A percentile compares a stretch with the other conserved stretches of the same genome.
phyloP scores from a whole-genome alignment of 768 basidiomycete species.

The Xanthoconium purpureum region DNA sequence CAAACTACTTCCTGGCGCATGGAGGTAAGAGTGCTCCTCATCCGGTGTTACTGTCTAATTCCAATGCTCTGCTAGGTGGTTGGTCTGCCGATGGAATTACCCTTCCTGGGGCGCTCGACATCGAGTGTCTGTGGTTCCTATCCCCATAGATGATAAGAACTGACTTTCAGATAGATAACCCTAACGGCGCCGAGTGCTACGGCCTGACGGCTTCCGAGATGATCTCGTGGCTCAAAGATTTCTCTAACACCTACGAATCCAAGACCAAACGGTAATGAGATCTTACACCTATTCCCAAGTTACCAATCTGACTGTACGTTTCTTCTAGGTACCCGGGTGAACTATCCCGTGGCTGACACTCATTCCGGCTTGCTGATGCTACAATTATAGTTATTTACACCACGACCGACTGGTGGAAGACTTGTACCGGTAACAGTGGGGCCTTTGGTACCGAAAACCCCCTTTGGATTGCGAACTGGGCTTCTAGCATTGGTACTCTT shows the following conservation, averaged over 20 bases:
- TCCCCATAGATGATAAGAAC: not conserved
- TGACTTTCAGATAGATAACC: slow-evolving; percentile 41
- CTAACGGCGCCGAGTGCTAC: slow-evolving; percentile 51
- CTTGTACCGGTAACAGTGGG: slow-evolving; percentile 59
- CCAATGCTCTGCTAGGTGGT: slow-evolving; percentile 35
- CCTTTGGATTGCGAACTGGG: slow-evolving; percentile 58
- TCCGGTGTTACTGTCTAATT: not conserved
- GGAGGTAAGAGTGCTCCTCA: slow-evolving; percentile 38
- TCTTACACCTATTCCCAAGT: not conserved
- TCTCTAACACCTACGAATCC: slow-evolving; percentile 56
- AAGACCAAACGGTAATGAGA: slow-evolving; percentile 42
- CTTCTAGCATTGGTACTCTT: slow-evolving; percentile 48
- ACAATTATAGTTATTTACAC: slow-evolving; percentile 51
- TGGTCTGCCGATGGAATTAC: slow-evolving; percentile 57
- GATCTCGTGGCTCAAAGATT: slow-evolving; percentile 63
- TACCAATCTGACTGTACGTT: not conserved
- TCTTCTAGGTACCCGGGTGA: slow-evolving; percentile 40
- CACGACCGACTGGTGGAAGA: slow-evolving; percentile 65
- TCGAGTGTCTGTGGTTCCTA: slow-evolving; percentile 46
- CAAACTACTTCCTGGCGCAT: slow-evolving; percentile 53
- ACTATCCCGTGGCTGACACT: not conserved
- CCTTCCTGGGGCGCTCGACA: slow-evolving; percentile 61
- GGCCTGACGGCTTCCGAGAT: slow-evolving; percentile 50
- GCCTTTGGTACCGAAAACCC: slow-evolving; percentile 51
- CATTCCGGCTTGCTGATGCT: not conserved